phyloP scores from a whole-genome alignment of 2,329 filamentous ascomycete species.

The Penicillium sp. region DNA sequence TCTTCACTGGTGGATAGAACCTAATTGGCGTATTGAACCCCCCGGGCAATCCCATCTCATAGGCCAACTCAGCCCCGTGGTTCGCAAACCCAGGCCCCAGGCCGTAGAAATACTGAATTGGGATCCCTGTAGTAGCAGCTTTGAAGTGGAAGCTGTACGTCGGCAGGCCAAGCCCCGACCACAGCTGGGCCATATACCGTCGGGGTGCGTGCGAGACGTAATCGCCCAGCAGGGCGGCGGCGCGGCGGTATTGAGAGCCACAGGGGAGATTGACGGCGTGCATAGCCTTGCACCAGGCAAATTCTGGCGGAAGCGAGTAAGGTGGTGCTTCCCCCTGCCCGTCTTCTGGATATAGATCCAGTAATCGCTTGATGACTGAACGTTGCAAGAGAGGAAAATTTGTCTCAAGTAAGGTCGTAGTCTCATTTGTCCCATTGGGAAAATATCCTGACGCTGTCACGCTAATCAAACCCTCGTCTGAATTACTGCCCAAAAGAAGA shows the following conservation, averaged over 20 bases:
- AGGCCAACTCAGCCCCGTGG: background rate
- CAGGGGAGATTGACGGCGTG: conserved; percentile 2
- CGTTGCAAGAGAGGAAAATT: background rate
- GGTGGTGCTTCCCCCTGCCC: background rate
- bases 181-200: conserved; percentile 12
- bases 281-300: conserved; percentile 4
- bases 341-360: background rate
- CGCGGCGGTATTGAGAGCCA: conserved; percentile 13
- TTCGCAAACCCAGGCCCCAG: background rate
- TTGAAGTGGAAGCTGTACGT: conserved; percentile 20
- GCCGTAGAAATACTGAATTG: background rate
- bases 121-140: conserved; percentile 6
- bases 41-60: conserved; percentile 1
- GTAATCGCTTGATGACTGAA: background rate
- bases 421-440: background rate
- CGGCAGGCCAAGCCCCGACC: conserved; percentile 7
- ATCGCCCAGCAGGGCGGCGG: conserved; percentile 14
- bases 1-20: conserved; percentile 1
- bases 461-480: conserved; percentile 2
- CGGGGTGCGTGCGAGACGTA: conserved; percentile 16
- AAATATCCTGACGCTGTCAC: background rate
- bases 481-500: conserved; percentile 3
- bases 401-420: background rate
- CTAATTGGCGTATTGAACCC: background rate
- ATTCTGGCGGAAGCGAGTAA: conserved; percentile 8